Evolutionary conservation across 2,329 filamentous ascomycete species (phyloP), one percentile per base, ranked within the genome.

Genomic region (Samsoniella hepiali): DNA sequence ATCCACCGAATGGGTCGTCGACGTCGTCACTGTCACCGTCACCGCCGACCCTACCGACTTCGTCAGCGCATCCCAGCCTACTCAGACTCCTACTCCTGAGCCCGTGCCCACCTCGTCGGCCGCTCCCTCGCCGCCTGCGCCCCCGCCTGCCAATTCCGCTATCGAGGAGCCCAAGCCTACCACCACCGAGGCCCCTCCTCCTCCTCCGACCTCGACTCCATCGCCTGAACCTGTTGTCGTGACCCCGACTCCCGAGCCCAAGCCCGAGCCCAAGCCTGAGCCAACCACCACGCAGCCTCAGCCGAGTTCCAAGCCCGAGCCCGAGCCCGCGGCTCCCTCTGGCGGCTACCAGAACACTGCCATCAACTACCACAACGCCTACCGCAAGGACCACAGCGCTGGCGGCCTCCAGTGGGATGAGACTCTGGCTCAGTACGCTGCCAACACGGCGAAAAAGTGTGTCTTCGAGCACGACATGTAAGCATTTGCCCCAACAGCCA

Each of bases 351-450:
- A 70, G 63, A 73, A 73, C 63, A 72, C 76, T 15, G 82, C 82
- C 57, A 70, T 94, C 57, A 81, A 88, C 70, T 86, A 91, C 74
- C 95, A 98, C 88, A 97, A 97, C 79, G 71, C 89, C 60, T 91
- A 95, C 78, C 93, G 95, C 67, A 75, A 81, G 72, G 96, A 95
- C 80, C 92, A 97, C 83, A 89, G 88, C 22, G 87, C 86, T 42
- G 72, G 77, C 29, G 82, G 79, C 51, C 72, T 97, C 53, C 73
- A 71, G 58, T 98, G 91, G 90, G 83, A 88, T 69, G 72, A 78
- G 9, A 78, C 78, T 50, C 84, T 92, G 62, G 89, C 87, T 62
- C 72, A 74, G 62, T 91, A 84, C 65, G 93, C 93, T 49, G 68
- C 79, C 56, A 77, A 78, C 63, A 85, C 88, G 60, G 92, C 91